phyloP scores from a whole-genome alignment of 2,329 filamentous ascomycete species.

The Clonostachys sp. region DNA sequence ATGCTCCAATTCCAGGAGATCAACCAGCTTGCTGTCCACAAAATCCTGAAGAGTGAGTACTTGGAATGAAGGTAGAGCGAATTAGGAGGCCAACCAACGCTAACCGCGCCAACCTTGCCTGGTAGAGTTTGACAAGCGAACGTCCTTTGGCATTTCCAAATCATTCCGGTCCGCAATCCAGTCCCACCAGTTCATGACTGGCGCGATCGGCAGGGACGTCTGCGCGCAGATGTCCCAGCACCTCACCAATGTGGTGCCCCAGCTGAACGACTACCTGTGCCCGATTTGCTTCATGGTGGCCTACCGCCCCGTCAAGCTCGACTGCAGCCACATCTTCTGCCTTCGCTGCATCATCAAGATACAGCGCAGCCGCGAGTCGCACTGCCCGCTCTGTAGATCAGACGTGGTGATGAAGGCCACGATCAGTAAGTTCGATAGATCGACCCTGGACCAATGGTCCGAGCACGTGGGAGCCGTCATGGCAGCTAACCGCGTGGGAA shows the following conservation, averaged over 20 bases:
- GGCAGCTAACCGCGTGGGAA: not conserved
- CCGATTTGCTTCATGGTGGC: constrained; percentile 75
- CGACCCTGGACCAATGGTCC: not conserved
- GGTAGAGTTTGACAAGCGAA: constrained; percentile 81
- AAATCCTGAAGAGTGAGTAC: constrained; percentile 76
- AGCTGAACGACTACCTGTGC: constrained; percentile 79
- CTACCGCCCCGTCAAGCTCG: constrained; percentile 76
- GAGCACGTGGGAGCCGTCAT: not conserved
- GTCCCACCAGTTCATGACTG: constrained; percentile 57
- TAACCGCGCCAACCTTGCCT: not conserved
- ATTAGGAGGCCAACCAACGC: too few species aligned
- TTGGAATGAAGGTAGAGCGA: not conserved
- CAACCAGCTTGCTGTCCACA: constrained; percentile 70
- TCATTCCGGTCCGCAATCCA: constrained; percentile 56
- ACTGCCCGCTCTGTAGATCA: constrained; percentile 73
- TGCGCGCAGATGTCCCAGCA: constrained; percentile 71
- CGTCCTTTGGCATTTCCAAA: constrained; percentile 63
- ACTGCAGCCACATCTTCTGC: constrained; percentile 76
- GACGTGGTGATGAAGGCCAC: constrained; percentile 69
- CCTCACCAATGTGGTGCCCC: constrained; percentile 69
- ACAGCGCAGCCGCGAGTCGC: constrained; percentile 62
- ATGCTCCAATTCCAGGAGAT: constrained; percentile 82
- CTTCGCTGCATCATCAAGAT: constrained; percentile 79
- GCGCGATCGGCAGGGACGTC: constrained; percentile 68
- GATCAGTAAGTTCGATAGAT: constrained; percentile 38